phyloP scores from a whole-genome alignment of 78 protist genomes.

The Ministeria vibrans region DNA sequence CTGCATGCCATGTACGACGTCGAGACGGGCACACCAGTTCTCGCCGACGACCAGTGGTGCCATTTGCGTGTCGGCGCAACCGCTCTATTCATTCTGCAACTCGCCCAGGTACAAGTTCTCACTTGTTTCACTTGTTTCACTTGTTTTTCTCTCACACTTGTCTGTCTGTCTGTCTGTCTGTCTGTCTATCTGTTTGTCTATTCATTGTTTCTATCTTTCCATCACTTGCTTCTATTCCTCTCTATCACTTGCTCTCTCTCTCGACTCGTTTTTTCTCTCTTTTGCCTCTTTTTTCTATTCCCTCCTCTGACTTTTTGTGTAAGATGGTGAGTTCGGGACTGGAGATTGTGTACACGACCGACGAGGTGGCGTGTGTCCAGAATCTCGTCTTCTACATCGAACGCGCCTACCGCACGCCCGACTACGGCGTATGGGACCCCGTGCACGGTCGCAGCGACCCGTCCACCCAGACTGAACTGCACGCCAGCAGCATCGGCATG shows the following conservation, averaged over 20 bases:
- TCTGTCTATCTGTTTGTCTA: background rate
- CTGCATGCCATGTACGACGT: background rate
- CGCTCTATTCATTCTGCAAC: background rate
- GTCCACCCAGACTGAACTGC: background rate
- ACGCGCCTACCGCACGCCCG: slow-evolving; percentile 36
- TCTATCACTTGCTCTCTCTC: background rate
- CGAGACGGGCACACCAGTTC: background rate
- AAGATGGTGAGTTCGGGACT: background rate
- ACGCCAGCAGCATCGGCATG: slow-evolving; percentile 27
- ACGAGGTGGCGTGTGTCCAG: slow-evolving; percentile 20
- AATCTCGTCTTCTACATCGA: slow-evolving; percentile 19
- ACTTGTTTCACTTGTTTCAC: background rate
- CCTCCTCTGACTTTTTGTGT: background rate
- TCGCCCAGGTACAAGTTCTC: background rate
- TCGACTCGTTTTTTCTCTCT: background rate
- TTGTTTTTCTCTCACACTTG: background rate
- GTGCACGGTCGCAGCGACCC: background rate
- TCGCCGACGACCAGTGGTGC: background rate
- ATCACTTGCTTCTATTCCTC: background rate
- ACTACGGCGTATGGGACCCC: slow-evolving; percentile 25
- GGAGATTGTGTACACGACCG: background rate
- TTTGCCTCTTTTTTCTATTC: background rate
- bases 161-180: background rate
- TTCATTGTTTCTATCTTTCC: background rate
- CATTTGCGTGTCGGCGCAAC: background rate